These are phyloP conservation scores for Coemansia brasiliensis DNA, from an alignment of 192 early-diverging fungal genomes.

Conservation along the genomic window DNA sequence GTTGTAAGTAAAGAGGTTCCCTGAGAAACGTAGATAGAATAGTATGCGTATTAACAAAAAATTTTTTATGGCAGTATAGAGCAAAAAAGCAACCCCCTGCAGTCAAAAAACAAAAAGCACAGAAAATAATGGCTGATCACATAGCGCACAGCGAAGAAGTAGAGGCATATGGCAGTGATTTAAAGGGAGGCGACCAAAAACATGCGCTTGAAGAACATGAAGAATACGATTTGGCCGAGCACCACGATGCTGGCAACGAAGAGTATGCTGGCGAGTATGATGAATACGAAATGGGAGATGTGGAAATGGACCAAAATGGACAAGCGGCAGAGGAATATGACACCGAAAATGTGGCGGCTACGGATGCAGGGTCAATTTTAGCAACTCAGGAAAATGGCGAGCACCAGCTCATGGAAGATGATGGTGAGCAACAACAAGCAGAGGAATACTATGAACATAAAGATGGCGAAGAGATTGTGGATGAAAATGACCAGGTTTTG, in stretches of 20 bases:
- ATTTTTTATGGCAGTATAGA: not conserved
- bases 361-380: constrained; percentile 33
- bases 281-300: constrained; percentile 40
- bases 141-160: constrained; percentile 6
- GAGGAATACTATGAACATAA: constrained; percentile 16
- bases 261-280: constrained; percentile 28
- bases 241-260: constrained; percentile 12
- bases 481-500: constrained; percentile 12
- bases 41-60: not conserved
- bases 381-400: constrained; percentile 40
- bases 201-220: constrained; percentile 21
- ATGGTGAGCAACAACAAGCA: not conserved
- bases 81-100: not conserved
- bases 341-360: constrained; percentile 20
- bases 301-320: constrained; percentile 12
- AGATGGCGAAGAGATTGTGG: constrained; percentile 17
- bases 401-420: constrained; percentile 17
- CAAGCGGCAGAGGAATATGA: constrained; percentile 11
- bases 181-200: constrained; percentile 1
- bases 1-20: not conserved
- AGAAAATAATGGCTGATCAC: constrained; percentile 20
- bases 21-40: not conserved
- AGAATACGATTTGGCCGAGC: constrained; percentile 9
- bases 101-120: not conserved
- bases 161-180: not conserved